Evolutionary conservation across 2,329 filamentous ascomycete genomes (phyloP), one percentile per base, ranked within the genome.

Genomic region (Davidsoniella eucalypti): DNA sequence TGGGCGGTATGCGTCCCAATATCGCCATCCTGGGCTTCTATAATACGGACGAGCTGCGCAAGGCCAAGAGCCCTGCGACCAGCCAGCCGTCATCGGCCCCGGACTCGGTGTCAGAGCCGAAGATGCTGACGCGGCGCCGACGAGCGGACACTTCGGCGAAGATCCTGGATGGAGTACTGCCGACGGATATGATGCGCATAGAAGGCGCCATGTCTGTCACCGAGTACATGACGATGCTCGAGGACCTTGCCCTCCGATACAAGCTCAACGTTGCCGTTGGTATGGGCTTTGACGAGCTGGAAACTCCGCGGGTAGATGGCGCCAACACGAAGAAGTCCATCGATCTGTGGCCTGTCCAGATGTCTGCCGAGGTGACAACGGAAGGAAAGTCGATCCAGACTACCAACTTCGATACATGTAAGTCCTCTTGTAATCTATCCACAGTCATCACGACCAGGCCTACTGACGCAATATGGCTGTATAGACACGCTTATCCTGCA

Each of bases 271-370:
- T 93, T 23, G 87, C 85, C 1, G 73, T 94, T 38, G 87, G 83
- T 0, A 86, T 84, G 59, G 86, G 85, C 0, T 94, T 93, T 55
- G 78, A 86, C 48, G 66, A 76, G 1, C 67, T 94, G 1, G 83
- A 92, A 58, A 75, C 86, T 0, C 87, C 87, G 0, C 62, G 69
- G 1, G 69, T 77, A 38, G 72, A 71, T 3, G 59, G 61, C 16
- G 25, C n/a, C 10, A 76, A 80, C 49, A 69, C 67, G 3, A 90
- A 90, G 60, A 84, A 79, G 58, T 90, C 82, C 58, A 85, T 94
- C 54, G 87, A 94, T 59, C 67, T 94, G 4, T 94, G 87, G 87
- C 87, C 87, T 0, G 92, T 94, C 49, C 87, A 94, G 56, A 94
- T 94, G 85, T 90, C 86, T 5, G 86, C 86, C 1, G 84, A 90